Evolutionary conservation across 2,329 filamentous ascomycete genomes (phyloP).

Genomic region (Aspergillus bombycis): DNA sequence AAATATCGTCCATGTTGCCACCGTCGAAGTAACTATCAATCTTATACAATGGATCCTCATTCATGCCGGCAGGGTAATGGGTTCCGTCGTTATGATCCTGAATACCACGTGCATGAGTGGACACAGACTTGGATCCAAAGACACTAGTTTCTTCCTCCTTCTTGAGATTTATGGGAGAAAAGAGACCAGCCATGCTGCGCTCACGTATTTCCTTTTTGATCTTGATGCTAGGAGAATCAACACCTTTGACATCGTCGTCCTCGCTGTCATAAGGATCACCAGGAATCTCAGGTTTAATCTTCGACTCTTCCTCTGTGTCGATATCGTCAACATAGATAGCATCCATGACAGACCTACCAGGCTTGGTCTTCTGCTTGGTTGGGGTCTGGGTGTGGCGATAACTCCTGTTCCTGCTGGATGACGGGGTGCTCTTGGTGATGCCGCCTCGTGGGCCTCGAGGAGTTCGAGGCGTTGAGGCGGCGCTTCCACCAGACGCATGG

Average conservation of each 20-base stretch:
- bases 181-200: not conserved
- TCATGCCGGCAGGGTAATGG: not conserved
- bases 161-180: not conserved
- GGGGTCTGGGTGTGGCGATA: not conserved
- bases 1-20: conserved; percentile 17
- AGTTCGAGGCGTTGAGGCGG: conserved; percentile 15
- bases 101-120: not conserved
- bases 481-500: not conserved
- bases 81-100: not conserved
- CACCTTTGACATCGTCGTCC: not conserved
- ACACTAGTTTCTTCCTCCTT: not conserved
- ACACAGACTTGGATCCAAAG: no score
- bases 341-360: conserved; percentile 11
- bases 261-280: not conserved
- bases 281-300: conserved; percentile 11
- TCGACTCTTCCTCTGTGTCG: conserved; percentile 7
- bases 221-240: not conserved
- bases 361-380: conserved; percentile 1
- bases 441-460: conserved; percentile 22
- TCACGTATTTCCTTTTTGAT: not conserved
- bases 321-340: conserved; percentile 21
- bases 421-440: conserved; percentile 18
- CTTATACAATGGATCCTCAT: conserved; percentile 3
- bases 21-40: conserved; percentile 6
- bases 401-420: conserved; percentile 1